Conservation (phyloP, 2,329 filamentous ascomycete species). For the Geosmithia putterillii region DNA sequence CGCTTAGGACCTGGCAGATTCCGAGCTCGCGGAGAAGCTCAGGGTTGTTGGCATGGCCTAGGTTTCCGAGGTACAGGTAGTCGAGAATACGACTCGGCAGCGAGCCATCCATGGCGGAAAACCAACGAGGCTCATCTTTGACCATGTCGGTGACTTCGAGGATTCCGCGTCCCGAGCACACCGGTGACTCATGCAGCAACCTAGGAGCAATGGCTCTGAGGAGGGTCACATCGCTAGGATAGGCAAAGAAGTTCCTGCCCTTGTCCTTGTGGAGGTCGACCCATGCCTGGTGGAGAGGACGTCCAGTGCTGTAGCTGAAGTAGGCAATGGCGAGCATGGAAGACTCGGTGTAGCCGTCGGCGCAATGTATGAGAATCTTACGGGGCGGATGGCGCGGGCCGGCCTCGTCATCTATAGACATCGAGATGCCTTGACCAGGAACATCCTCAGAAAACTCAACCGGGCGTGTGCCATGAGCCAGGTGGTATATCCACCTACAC, state of each 20-base stretch:
- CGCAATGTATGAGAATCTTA: constrained; percentile 82
- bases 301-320: constrained; percentile 80
- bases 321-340: constrained; percentile 84
- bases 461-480: constrained; percentile 54
- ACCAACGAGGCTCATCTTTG: constrained; percentile 62
- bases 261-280: constrained; percentile 69
- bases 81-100: constrained; percentile 79
- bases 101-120: constrained; percentile 74
- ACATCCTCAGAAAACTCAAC: constrained; percentile 11
- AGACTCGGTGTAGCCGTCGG: constrained; percentile 92
- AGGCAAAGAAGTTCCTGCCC: constrained; percentile 90
- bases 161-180: constrained; percentile 32
- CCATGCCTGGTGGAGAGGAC: constrained; percentile 76
- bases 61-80: constrained; percentile 93
- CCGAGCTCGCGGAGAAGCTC: constrained; percentile 68
- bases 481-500: constrained; percentile 79
- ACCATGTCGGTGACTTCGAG: constrained; percentile 39
- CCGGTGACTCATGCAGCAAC: constrained; percentile 60
- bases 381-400: constrained; percentile 24
- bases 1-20: constrained; percentile 78
- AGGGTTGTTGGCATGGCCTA: constrained; percentile 88
- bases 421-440: constrained; percentile 15
- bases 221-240: constrained; percentile 77
- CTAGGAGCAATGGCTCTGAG: constrained; percentile 66
- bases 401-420: constrained; percentile 21